These are phyloP conservation scores for Pichiaceae sp. DNA, from an alignment of 1,139 yeast genomes.

Conservation along the genomic window DNA sequence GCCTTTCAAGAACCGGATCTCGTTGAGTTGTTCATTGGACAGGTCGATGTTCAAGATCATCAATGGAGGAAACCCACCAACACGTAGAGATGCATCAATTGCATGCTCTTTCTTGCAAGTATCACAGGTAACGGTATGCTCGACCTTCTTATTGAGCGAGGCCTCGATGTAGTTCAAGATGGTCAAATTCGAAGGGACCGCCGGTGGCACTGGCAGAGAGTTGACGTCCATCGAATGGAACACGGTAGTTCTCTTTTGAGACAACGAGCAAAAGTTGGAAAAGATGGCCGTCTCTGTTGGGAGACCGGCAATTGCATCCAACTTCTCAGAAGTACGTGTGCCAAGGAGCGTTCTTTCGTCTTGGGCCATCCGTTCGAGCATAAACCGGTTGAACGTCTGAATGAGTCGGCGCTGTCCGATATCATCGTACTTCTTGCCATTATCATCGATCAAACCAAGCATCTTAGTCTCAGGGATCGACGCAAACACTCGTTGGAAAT, in stretches of 20 bases:
- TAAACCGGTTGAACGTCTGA: slow-evolving; percentile 51
- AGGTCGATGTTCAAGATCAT: slow-evolving; percentile 55
- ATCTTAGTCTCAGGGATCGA: slow-evolving; percentile 37
- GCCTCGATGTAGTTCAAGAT: slow-evolving; percentile 50
- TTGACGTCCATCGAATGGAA: slow-evolving; percentile 23
- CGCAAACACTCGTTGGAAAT: slow-evolving; percentile 50
- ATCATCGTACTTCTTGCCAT: slow-evolving; percentile 25
- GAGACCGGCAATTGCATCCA: slow-evolving; percentile 34
- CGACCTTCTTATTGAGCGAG: slow-evolving; percentile 43
- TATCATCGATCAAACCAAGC: slow-evolving; percentile 45
- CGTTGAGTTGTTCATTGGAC: slow-evolving; percentile 40
- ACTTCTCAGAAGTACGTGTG: slow-evolving; percentile 12
- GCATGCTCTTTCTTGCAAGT: slow-evolving; percentile 41
- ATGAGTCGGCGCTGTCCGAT: slow-evolving; percentile 28
- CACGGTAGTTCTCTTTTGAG: slow-evolving; percentile 16
- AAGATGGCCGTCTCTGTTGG: slow-evolving; percentile 31
- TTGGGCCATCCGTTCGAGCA: slow-evolving; percentile 39
- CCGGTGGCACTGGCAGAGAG: slow-evolving; percentile 17
- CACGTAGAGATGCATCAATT: slow-evolving; percentile 42
- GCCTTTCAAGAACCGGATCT: slow-evolving; percentile 33
- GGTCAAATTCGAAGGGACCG: slow-evolving; percentile 20
- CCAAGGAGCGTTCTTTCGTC: slow-evolving; percentile 36
- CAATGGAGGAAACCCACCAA: slow-evolving; percentile 55
- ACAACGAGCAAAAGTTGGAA: slow-evolving; percentile 20
- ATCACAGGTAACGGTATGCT: slow-evolving; percentile 43